Percentiles rank a stretch among this genome's conserved stretches.
These are phyloP conservation scores for Gonapodya sp. DNA, from an alignment of 192 early-diverging fungal genomes.

Conservation along the genomic window DNA sequence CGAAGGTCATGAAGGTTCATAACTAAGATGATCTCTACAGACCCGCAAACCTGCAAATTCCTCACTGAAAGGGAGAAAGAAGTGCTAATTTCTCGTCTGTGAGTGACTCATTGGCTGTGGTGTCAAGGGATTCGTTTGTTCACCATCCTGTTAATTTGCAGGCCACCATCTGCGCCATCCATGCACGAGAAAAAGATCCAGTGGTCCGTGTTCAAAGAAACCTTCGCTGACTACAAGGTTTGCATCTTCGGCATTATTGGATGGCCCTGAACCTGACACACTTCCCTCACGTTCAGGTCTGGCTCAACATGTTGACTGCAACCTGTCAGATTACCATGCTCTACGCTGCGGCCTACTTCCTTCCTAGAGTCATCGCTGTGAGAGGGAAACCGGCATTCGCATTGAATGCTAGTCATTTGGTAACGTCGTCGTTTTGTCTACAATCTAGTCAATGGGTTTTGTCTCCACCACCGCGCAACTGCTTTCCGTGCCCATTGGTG, in stretches of 20 bases:
- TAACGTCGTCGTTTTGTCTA: too few relatives aligned
- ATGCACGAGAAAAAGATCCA: slow-evolving; percentile 2
- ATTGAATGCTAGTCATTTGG: neutral
- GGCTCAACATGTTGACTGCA: neutral
- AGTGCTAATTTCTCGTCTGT: slow-evolving; percentile 39
- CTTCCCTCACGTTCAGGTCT: neutral
- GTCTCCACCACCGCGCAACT: neutral
- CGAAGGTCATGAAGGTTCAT: too few relatives aligned
- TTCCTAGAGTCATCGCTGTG: neutral
- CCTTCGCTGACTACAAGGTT: slow-evolving; percentile 5
- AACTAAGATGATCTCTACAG: slow-evolving; percentile 24
- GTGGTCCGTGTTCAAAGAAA: slow-evolving; percentile 23
- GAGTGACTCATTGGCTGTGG: slow-evolving; percentile 22
- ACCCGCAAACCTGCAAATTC: slow-evolving; percentile 22
- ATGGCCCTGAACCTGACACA: too few relatives aligned
- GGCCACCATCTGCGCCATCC: neutral
- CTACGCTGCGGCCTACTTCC: slow-evolving; percentile 6
- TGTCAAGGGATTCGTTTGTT: slow-evolving; percentile 15
- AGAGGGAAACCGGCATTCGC: too few relatives aligned
- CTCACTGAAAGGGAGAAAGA: slow-evolving; percentile 41
- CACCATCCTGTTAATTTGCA: slow-evolving; percentile 19
- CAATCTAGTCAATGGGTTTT: neutral
- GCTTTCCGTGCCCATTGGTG: neutral
- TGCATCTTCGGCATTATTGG: too few relatives aligned
- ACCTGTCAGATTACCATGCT: neutral